Conservation (phyloP, 208 protist genomes). For the Zelonia costaricensis region DNA sequence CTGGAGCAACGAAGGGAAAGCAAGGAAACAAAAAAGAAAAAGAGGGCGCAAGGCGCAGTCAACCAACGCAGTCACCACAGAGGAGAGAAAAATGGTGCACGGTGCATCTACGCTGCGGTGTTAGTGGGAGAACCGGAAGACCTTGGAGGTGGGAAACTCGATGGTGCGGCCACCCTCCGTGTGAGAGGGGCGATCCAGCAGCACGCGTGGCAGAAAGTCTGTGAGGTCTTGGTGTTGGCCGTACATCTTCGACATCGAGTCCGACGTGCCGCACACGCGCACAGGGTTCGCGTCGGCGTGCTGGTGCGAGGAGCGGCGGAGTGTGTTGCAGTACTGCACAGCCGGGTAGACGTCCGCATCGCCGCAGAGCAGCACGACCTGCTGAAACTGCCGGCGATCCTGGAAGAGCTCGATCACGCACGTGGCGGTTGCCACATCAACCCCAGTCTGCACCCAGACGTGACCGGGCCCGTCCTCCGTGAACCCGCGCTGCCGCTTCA, state of each 20-base stretch:
- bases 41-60: too few relatives aligned
- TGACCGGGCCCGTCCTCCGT: constrained; percentile 70
- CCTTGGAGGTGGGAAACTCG: constrained; percentile 53
- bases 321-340: constrained; percentile 79
- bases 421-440: constrained; percentile 83
- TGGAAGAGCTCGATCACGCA: constrained; percentile 78
- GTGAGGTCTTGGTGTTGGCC: constrained; percentile 79
- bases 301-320: constrained; percentile 37
- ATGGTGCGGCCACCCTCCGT: constrained; percentile 49
- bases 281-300: constrained; percentile 51
- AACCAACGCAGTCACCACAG: too few relatives aligned
- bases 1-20: not conserved
- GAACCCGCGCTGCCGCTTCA: constrained; percentile 78
- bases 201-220: constrained; percentile 84
- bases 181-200: constrained; percentile 69
- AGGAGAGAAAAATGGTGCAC: not conserved
- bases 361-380: constrained; percentile 85
- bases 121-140: constrained; percentile 27
- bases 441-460: constrained; percentile 85
- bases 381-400: constrained; percentile 62
- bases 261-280: constrained; percentile 77
- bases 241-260: constrained; percentile 74
- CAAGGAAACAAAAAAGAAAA: constrained; percentile 7
- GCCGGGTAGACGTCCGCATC: constrained; percentile 80
- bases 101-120: not conserved